phyloP scores from a whole-genome alignment of 31 red algal genomes.

The Endocladia muricata region DNA sequence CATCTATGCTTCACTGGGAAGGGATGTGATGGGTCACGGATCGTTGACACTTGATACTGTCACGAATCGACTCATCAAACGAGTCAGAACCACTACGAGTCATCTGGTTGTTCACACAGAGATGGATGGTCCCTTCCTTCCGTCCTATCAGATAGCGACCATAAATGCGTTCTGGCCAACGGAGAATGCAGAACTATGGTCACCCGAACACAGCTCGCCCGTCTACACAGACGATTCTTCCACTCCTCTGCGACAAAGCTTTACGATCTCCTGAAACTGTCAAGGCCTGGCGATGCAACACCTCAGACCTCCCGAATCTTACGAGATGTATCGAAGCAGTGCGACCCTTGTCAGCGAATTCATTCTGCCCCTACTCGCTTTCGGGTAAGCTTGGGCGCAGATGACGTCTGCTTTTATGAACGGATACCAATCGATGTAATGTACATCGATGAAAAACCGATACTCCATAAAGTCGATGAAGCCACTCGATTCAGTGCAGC shows the following conservation, averaged over 20 bases:
- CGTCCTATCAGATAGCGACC: not conserved
- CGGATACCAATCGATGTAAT: not conserved
- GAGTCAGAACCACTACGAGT: not conserved
- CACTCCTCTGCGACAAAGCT: not conserved
- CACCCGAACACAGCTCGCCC: not conserved
- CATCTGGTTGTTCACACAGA: no score
- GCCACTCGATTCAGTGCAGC: not conserved
- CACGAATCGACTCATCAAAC: not conserved
- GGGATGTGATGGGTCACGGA: not conserved
- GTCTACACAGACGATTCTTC: not conserved
- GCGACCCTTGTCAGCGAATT: constrained; percentile 15
- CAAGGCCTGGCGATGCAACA: not conserved
- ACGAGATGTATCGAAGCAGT: not conserved
- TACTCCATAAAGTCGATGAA: not conserved
- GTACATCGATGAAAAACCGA: not conserved
- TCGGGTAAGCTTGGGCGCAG: not conserved
- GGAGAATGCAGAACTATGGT: not conserved
- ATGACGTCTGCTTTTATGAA: not conserved
- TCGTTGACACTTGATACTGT: not conserved
- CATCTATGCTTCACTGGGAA: not conserved
- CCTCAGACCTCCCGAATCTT: not conserved
- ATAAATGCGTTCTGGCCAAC: not conserved
- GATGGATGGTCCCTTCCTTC: not conserved
- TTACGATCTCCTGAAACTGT: not conserved
- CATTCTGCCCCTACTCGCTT: not conserved